Percentiles rank a stretch among this genome's conserved stretches.
Conservation (phyloP, 768 basidiomycete genomes). For the Obba rivulosa region DNA sequence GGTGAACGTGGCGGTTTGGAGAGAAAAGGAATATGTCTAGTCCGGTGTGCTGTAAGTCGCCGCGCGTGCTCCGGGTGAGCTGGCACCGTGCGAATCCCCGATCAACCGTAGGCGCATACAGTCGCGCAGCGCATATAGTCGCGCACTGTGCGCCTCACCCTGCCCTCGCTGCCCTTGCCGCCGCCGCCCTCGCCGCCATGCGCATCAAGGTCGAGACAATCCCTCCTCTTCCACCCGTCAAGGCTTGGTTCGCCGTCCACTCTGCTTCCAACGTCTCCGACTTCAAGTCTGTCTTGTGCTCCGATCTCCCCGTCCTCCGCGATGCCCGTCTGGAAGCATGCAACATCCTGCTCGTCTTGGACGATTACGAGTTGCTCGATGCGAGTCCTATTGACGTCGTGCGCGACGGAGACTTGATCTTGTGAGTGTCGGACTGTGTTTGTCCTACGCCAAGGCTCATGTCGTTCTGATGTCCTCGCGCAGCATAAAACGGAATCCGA, state of each 20-base stretch:
- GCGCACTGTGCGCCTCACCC: no score
- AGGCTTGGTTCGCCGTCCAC: conserved; percentile 23
- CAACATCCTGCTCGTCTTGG: conserved; percentile 21
- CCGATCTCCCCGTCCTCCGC: conserved; percentile 13
- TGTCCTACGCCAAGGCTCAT: conserved; percentile 14
- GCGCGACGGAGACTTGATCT: conserved; percentile 24
- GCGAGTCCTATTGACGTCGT: conserved; percentile 21
- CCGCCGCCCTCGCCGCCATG: no score
- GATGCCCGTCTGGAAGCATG: conserved; percentile 4
- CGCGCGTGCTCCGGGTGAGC: conserved; percentile 1
- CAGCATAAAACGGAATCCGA: conserved; percentile 15
- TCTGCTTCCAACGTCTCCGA: conserved; percentile 16
- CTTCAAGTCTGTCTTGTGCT: conserved; percentile 22
- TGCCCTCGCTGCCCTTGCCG: no score
- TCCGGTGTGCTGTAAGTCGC: background rate
- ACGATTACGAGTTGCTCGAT: conserved; percentile 27
- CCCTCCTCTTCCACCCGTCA: conserved; percentile 19
- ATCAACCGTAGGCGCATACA: no score
- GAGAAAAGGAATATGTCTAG: background rate
- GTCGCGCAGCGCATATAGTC: no score
- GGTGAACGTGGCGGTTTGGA: background rate
- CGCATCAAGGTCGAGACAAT: conserved; percentile 21
- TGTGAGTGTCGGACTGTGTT: no score
- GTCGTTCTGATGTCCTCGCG: conserved; percentile 2
- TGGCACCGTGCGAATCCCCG: no score